Evolutionary conservation across 2,329 filamentous ascomycete species (phyloP).

Genomic region (Trichophyton verrucosum): DNA sequence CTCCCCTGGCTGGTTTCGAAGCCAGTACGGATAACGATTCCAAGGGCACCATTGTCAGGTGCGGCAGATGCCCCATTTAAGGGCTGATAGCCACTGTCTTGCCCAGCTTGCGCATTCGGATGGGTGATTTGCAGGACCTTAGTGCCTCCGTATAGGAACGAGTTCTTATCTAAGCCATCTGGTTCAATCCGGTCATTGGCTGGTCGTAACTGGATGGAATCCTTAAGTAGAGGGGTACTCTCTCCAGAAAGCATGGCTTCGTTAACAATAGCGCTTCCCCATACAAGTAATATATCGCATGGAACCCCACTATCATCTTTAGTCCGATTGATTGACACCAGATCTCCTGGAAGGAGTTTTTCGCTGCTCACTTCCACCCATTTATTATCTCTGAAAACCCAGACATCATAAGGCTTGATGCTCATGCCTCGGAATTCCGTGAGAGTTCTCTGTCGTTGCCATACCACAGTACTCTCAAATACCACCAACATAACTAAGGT

Average conservation of each 20-base stretch:
- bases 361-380: conserved; percentile 87
- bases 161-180: conserved; percentile 89
- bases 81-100: conserved; percentile 48
- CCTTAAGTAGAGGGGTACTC: conserved; percentile 91
- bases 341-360: conserved; percentile 79
- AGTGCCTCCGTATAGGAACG: conserved; percentile 92
- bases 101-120: conserved; percentile 53
- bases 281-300: conserved; percentile 90
- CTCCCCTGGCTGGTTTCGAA: conserved; percentile 98
- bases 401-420: conserved; percentile 95
- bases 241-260: conserved; percentile 98
- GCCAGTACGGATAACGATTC: conserved; percentile 89
- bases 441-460: conserved; percentile 92
- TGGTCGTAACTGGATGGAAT: conserved; percentile 84
- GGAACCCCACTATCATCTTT: conserved; percentile 96
- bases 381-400: conserved; percentile 73
- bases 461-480: conserved; percentile 97
- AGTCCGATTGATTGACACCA: conserved; percentile 82
- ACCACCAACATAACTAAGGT: conserved; percentile 96
- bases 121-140: conserved; percentile 95
- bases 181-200: conserved; percentile 67
- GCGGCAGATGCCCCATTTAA: conserved; percentile 66
- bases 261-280: conserved; percentile 94
- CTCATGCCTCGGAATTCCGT: conserved; percentile 98
- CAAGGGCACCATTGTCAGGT: conserved; percentile 87